Evolutionary conservation across 2,329 filamentous ascomycete genomes (phyloP).

Genomic region (Eutypa lata): DNA sequence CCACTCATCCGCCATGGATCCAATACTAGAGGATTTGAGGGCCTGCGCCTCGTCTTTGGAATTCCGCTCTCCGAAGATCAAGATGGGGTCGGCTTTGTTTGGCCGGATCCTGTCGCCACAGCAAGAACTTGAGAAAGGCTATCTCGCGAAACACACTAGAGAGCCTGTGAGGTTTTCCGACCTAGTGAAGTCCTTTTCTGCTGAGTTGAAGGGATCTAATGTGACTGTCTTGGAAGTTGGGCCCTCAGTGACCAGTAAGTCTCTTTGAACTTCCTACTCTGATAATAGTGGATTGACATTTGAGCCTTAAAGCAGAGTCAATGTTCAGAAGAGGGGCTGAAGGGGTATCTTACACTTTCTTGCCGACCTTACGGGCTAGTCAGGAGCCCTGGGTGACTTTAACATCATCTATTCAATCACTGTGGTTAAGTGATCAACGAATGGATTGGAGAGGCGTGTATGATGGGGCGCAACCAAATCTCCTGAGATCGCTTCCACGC

Average conservation of each 20-base stretch:
- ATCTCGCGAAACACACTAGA: constrained; percentile 19
- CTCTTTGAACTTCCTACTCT: neutral
- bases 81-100: constrained; percentile 13
- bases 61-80: constrained; percentile 1
- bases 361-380: neutral
- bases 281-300: neutral
- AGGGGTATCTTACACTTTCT: neutral
- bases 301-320: constrained; percentile 1
- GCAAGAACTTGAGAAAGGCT: constrained; percentile 5
- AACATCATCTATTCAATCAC: constrained; percentile 4
- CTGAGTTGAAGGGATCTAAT: neutral
- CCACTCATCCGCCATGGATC: constrained; percentile 26
- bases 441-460: constrained; percentile 13
- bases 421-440: neutral
- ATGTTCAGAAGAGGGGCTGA: constrained; percentile 1
- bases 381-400: constrained; percentile 9
- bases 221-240: constrained; percentile 17
- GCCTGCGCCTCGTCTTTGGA: constrained; percentile 3
- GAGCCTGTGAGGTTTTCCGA: constrained; percentile 23
- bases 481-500: constrained; percentile 7
- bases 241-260: constrained; percentile 16
- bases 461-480: neutral
- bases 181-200: constrained; percentile 7
- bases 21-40: constrained; percentile 16
- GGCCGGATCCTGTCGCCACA: constrained; percentile 5